Percentiles rank a stretch among this genome's conserved stretches.
Evolutionary conservation across 257 asterid genomes (phyloP).

Genomic region (Lithospermum erythrorhizon): DNA sequence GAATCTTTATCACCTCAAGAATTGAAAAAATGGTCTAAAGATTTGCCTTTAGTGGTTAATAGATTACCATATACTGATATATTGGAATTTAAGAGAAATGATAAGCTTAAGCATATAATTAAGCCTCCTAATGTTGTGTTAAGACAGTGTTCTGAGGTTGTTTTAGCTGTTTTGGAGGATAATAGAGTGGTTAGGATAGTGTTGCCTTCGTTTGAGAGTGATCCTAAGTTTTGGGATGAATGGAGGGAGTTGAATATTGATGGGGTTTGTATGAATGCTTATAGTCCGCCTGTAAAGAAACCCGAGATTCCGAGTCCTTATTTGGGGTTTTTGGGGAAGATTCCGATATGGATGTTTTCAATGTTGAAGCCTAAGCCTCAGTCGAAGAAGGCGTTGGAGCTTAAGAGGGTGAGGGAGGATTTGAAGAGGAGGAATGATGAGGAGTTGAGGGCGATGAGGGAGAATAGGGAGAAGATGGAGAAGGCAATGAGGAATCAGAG

Average conservation of each 20-base stretch:
- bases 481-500: conserved; percentile 43
- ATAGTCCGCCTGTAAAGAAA: conserved; percentile 58
- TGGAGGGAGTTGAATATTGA: conserved; percentile 72
- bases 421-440: conserved; percentile 20
- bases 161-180: conserved; percentile 86
- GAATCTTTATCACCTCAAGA: conserved; percentile 62
- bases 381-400: conserved; percentile 77
- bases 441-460: conserved; percentile 39
- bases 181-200: conserved; percentile 67
- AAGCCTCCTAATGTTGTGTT: conserved; percentile 46
- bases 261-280: conserved; percentile 72
- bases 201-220: conserved; percentile 60
- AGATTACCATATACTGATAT: conserved; percentile 69
- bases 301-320: conserved; percentile 66
- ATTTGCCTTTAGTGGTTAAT: conserved; percentile 67
- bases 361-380: conserved; percentile 57
- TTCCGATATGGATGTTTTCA: conserved; percentile 47
- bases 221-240: conserved; percentile 66
- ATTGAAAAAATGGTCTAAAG: conserved; percentile 62
- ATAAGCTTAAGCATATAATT: conserved; percentile 60
- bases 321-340: conserved; percentile 45
- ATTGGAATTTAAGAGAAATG: conserved; percentile 55
- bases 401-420: conserved; percentile 54
- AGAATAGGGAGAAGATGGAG: conserved; percentile 50
- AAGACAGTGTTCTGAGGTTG: conserved; percentile 59